phyloP scores from a whole-genome alignment of 768 basidiomycete genomes.

The Tephrocybe sp. region DNA sequence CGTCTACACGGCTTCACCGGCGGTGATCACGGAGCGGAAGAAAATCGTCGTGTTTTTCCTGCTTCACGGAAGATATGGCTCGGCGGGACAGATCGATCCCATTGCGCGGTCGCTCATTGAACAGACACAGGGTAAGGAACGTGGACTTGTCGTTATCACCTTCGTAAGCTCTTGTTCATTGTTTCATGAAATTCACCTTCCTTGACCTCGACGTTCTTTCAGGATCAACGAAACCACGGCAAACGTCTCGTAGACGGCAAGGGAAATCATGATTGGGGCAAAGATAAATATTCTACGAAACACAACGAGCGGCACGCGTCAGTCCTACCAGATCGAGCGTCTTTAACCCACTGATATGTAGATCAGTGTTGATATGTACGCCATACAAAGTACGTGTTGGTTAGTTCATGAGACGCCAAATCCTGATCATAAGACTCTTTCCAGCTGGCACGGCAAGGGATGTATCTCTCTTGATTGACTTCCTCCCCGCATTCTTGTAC shows the following conservation, averaged over 20 bases:
- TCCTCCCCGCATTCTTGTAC: slow-evolving; percentile 73
- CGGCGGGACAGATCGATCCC: slow-evolving; percentile 26
- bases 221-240: slow-evolving; percentile 53
- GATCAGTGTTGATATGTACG: slow-evolving; percentile 48
- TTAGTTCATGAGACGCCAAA: not conserved
- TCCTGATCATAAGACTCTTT: not conserved
- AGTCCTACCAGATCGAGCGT: no score
- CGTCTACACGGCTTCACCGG: slow-evolving; percentile 27
- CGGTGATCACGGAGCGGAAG: slow-evolving; percentile 4
- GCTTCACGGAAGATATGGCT: slow-evolving; percentile 41
- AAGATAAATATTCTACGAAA: slow-evolving; percentile 17
- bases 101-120: slow-evolving; percentile 26
- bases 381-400: slow-evolving; percentile 37
- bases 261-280: slow-evolving; percentile 37
- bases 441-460: slow-evolving; percentile 71
- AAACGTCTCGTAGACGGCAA: slow-evolving; percentile 29
- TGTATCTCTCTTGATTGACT: slow-evolving; percentile 80
- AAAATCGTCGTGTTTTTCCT: slow-evolving; percentile 37
- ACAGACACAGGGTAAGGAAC: slow-evolving; percentile 10
- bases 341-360: no score
- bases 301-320: slow-evolving; percentile 43
- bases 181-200: not conserved
- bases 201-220: not conserved
- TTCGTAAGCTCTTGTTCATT: slow-evolving; percentile 29
- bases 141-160: slow-evolving; percentile 35